phyloP scores from a whole-genome alignment of 2,329 filamentous ascomycete species.

The Lecanicillium sp. region DNA sequence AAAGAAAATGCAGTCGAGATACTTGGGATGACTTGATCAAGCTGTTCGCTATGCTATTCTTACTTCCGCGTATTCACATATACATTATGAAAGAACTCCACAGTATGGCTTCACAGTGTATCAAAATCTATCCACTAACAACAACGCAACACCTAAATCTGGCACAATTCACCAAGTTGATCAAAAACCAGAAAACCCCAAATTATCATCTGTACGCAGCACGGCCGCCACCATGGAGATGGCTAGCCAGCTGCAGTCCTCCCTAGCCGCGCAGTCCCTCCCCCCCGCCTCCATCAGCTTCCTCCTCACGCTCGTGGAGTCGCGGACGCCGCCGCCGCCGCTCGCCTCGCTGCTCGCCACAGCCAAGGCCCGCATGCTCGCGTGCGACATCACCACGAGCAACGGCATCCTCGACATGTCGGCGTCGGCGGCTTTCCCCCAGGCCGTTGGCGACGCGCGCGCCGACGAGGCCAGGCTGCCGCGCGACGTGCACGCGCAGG shows the following conservation, averaged over 20 bases:
- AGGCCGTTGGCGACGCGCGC: constrained; percentile 45
- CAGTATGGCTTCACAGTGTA: no score
- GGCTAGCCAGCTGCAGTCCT: constrained; percentile 42
- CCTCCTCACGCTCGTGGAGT: constrained; percentile 56
- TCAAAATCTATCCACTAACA: no score
- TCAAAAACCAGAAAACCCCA: no score
- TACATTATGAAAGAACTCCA: no score
- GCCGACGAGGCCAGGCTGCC: constrained; percentile 51
- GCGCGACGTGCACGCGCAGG: constrained; percentile 66
- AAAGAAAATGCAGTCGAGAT: no score
- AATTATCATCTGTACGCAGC: neutral
- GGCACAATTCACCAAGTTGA: no score
- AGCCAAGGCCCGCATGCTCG: constrained; percentile 71
- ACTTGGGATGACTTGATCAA: no score
- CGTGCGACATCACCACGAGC: constrained; percentile 61
- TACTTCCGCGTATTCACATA: no score
- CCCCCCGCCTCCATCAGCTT: constrained; percentile 49
- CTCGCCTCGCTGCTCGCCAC: constrained; percentile 70
- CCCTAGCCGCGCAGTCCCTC: constrained; percentile 49
- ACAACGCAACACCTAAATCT: no score
- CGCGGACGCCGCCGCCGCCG: constrained; percentile 52
- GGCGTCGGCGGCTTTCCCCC: constrained; percentile 41
- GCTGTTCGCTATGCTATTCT: no score
- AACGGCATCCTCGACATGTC: constrained; percentile 46
- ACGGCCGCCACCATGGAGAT: constrained; percentile 25